Conservation (phyloP, 1,284 basidiomycete species). For the Ganoderma lucidum region DNA sequence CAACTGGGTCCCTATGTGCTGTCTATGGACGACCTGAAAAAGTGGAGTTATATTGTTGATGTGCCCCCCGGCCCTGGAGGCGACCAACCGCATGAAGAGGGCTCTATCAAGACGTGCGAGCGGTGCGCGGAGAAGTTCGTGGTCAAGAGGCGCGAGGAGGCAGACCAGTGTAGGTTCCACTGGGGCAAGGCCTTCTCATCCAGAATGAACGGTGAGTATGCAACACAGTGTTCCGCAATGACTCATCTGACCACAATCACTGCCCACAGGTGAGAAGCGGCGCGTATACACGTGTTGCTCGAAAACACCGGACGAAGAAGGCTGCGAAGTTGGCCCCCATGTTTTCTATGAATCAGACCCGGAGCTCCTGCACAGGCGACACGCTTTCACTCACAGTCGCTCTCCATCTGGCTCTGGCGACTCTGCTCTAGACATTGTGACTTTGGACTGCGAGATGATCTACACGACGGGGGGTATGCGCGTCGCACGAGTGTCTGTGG, state of each 20-base stretch:
- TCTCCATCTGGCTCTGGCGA: constrained; percentile 35
- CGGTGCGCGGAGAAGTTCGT: constrained; percentile 77
- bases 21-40: constrained; percentile 61
- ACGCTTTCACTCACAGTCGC: constrained; percentile 70
- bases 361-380: constrained; percentile 75
- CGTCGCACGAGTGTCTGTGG: constrained; percentile 87
- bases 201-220: constrained; percentile 63
- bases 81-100: constrained; percentile 69
- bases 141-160: constrained; percentile 66
- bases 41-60: constrained; percentile 78
- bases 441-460: constrained; percentile 93
- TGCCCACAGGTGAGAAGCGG: constrained; percentile 64
- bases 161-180: constrained; percentile 80
- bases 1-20: constrained; percentile 68
- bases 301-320: constrained; percentile 61
- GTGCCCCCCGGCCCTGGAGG: constrained; percentile 72
- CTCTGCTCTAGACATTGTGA: constrained; percentile 74
- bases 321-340: constrained; percentile 74
- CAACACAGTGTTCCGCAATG: constrained; percentile 13
- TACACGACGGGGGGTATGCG: constrained; percentile 90
- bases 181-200: constrained; percentile 78
- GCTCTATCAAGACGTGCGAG: constrained; percentile 76
- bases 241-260: not conserved
- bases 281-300: constrained; percentile 76
- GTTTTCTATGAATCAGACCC: constrained; percentile 82